Base-by-base conservation (phyloP, 2,329 filamentous ascomycete genomes). In the Monosporascus sp. region DNA sequence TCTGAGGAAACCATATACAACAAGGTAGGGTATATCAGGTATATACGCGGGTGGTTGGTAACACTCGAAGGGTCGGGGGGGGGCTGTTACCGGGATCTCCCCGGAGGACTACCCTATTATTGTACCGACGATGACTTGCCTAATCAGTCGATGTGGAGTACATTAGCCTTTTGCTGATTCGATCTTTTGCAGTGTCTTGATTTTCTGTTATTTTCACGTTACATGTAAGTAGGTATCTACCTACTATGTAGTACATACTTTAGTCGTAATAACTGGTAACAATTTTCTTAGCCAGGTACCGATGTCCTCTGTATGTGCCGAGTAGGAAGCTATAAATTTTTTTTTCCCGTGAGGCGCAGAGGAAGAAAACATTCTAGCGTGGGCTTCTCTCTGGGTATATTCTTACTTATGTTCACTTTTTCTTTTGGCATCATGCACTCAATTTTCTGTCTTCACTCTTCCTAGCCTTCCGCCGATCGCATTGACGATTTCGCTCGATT, bases 271-370 rank as follows among this genome's bases (percentile, higher is more conserved):
- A 34, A 11, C 8, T 5, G 4, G 4, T 34, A 34, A 5, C 9
- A 14, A 14, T 11, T 2, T 9, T 14, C 4, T 5, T 34, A 5
- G 9, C 4, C 11, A 34, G 11, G 31, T 34, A 34, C 11, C 31
- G 3, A 14, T 14, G 9, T 34, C 9, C 5, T 34, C 5, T 14
- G 3, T 14, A 34, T 34, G 31, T 34, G 5, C 5, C 3, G 25
- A 47, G 24, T 24, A 31, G 15, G 24, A 18, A 18, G 45, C 24
- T 14, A 6, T 6, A 25, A 18, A 18, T 39, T 50, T 42, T 8
- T n/a, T 38, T 48, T 49, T 44, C 36, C 50, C 50, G 51, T 55
- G 51, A 34, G 31, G 31, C 11, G 9, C 5, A 34, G 11, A 14
- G 31, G 5, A 3, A 24, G 39, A 42, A 42, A 42, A 24, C 24